A percentile compares a stretch with the other conserved stretches of the same genome.
Evolutionary conservation across 352 stramenopile genomes (phyloP).

Genomic region (Pythium utonaiense): DNA sequence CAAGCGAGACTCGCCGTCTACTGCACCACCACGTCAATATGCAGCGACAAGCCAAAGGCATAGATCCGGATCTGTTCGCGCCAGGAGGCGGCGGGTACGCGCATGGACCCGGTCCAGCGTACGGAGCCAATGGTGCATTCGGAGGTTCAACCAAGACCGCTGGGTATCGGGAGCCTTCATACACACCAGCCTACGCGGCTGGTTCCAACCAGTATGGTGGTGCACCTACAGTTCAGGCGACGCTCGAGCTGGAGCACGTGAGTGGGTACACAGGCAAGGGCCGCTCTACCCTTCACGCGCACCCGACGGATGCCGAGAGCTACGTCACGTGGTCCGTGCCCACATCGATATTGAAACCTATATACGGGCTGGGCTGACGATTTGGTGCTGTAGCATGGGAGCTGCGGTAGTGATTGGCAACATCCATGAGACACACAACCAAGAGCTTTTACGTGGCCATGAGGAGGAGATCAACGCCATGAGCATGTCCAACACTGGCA

Average conservation of each 20-base stretch:
- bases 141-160: conserved; percentile 1
- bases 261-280: conserved; percentile 34
- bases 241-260: conserved; percentile 68
- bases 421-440: conserved; percentile 30
- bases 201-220: conserved; percentile 3
- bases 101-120: conserved; percentile 2
- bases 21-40: conserved; percentile 14
- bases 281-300: conserved; percentile 29
- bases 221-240: conserved; percentile 4
- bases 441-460: conserved; percentile 36
- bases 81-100: conserved; percentile 17
- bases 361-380: neutral
- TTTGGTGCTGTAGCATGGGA: conserved; percentile 25
- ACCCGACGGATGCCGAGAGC: conserved; percentile 30
- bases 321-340: conserved; percentile 30
- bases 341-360: neutral
- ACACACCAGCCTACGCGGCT: conserved; percentile 9
- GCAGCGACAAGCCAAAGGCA: conserved; percentile 31
- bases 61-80: conserved; percentile 58
- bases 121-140: neutral
- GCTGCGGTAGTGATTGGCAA: conserved; percentile 31
- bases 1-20: neutral
- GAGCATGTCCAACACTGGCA: conserved; percentile 26
- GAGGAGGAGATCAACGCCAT: conserved; percentile 40
- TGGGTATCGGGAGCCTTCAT: conserved; percentile 18